Conservation (phyloP, 148 eudicot genomes). For the Diospyros lotus region DNA sequence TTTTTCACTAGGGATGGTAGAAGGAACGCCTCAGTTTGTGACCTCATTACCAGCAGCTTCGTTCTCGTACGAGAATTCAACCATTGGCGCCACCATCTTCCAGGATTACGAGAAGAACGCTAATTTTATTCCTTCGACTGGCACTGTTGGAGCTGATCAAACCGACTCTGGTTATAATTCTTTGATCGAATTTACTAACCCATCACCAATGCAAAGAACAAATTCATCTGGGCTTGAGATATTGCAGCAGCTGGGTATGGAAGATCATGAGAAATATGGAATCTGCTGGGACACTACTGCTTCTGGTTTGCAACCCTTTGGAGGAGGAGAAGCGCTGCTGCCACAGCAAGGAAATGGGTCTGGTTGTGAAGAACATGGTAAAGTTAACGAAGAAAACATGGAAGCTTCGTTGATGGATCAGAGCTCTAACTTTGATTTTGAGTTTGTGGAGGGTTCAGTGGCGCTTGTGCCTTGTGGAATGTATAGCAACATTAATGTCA, state of each 20-base stretch:
- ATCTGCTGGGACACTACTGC: no score
- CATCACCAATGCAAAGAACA: background rate
- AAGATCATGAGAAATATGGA: constrained; percentile 13
- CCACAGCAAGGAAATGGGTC: background rate
- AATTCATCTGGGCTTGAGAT: constrained; percentile 16
- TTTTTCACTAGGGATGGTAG: no score
- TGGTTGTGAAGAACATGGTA: background rate
- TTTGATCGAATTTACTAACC: constrained; percentile 13
- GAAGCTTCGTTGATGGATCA: constrained; percentile 19
- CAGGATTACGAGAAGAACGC: constrained; percentile 11
- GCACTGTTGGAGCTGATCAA: constrained; percentile 2
- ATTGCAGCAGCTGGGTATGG: background rate
- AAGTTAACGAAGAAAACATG: constrained; percentile 11
- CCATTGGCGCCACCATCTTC: background rate
- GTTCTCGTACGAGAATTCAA: background rate
- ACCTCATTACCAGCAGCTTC: no score
- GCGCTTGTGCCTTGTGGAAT: constrained; percentile 29
- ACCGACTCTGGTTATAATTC: background rate
- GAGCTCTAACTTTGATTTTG: constrained; percentile 28
- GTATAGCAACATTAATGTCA: constrained; percentile 19
- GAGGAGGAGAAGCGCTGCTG: constrained; percentile 9
- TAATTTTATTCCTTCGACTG: background rate
- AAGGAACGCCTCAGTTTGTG: no score
- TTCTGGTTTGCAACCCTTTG: constrained; percentile 5
- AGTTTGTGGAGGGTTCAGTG: constrained; percentile 33